These are phyloP conservation scores for Bathelium albidoporum DNA, from an alignment of 495 filamentous ascomycete genomes.

Conservation along the genomic window DNA sequence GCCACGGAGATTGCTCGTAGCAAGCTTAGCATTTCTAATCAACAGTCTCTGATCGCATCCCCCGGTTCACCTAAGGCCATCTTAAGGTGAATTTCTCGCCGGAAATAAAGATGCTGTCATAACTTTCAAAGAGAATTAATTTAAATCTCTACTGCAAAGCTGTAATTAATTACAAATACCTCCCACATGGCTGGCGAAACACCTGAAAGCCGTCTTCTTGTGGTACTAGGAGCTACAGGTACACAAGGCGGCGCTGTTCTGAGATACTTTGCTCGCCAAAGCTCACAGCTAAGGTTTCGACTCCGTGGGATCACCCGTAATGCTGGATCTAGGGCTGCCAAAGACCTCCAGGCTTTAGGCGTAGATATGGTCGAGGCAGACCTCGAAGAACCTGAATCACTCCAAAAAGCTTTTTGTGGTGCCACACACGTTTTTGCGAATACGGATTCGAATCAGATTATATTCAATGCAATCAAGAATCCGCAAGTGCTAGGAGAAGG, in stretches of 20 bases:
- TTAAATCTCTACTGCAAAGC: neutral
- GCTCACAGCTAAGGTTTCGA: slow-evolving; percentile 9
- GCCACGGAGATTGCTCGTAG: neutral
- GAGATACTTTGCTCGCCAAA: slow-evolving; percentile 1
- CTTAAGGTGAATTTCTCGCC: neutral
- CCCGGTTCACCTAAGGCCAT: neutral
- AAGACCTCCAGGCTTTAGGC: slow-evolving; percentile 19
- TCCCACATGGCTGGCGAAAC: neutral
- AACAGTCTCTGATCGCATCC: neutral
- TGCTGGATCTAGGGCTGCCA: slow-evolving; percentile 15
- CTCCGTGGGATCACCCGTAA: slow-evolving; percentile 32
- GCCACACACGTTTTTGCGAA: slow-evolving; percentile 14
- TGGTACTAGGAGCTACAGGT: slow-evolving; percentile 10
- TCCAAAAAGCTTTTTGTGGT: slow-evolving; percentile 8
- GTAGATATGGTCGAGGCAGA: slow-evolving; percentile 27
- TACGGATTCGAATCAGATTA: slow-evolving; percentile 6
- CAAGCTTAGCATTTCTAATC: neutral
- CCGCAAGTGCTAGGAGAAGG: neutral
- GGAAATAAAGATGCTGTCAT: neutral
- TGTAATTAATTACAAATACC: neutral
- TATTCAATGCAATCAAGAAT: neutral
- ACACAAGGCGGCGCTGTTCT: slow-evolving; percentile 7
- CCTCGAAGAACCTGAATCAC: slow-evolving; percentile 5
- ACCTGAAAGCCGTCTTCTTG: neutral
- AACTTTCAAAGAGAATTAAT: neutral